Evolutionary conservation across 495 filamentous ascomycete species (phyloP), one percentile per base, ranked within the genome.

Genomic region (Xylaria nigripes): DNA sequence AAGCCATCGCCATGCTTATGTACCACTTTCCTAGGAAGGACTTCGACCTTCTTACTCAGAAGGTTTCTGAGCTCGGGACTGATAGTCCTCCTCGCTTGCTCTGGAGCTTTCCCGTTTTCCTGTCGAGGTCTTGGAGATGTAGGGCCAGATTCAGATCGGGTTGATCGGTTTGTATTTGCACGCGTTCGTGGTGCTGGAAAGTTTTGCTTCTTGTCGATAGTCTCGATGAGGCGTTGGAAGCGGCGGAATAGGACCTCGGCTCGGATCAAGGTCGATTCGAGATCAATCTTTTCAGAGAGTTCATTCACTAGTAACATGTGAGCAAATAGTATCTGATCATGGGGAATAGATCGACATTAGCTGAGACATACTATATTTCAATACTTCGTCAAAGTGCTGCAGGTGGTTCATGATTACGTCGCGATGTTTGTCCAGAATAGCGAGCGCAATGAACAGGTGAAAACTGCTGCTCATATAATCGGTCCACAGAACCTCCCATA

Each of bases 401-500:
- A 97, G 71, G 74, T 97, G 93, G 30, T 84, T 81, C 86, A 98
- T 96, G 46, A 98, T 96, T 3, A 97, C 87, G 58, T 86, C 82
- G 22, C 93, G 74, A 67, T 98, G 94, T 67, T 90, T 93, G 73
- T 98, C 94, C n/a, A 98, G 67, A 38, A 98, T 93, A 0, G 92
- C 92, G 15, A 98, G 70, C 0, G 93, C 93, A 50, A 98, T 80
- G 65, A 98, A 97, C 2, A 98, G 74, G 65, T 97, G 94, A 72
- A 96, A 97, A 62, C 84, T 86, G 59, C 86, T 86, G 67, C 81
- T 87, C 48, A 88, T 67, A 58, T 85, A 95, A 64, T 97, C 92
- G 24, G 94, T 96, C 94, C 93, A 97, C 2, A 98, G 75, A 2
- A 79, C 77, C 70, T 98, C 93, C 91, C 93, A 98, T 7, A 98